Evolutionary conservation across 2,329 filamentous ascomycete species (phyloP), one percentile per base, ranked within the genome.

Genomic region (Colletotrichum sp.): DNA sequence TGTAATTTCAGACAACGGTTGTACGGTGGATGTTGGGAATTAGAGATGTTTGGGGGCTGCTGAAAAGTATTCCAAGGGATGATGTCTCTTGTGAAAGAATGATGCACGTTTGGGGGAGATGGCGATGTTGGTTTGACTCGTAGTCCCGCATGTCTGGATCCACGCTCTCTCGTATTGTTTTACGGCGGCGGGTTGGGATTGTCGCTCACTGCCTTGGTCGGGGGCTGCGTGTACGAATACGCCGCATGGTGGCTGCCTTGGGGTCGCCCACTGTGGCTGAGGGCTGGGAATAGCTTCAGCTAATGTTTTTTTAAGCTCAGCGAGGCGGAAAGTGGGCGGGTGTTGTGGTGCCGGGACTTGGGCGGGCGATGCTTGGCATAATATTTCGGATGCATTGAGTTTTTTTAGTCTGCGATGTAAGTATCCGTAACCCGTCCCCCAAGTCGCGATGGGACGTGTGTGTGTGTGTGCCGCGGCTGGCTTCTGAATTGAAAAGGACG

Each of bases 251-350:
- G 44, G 18, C 13, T 26, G 66, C 30, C 39, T 63, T 26, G 12
- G 10, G n/a, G n/a, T 52, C 44, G 44, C n/a, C 44, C 44, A 52
- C n/a, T 63, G 73, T 68, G 64, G 57, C 64, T 73, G 57, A 34
- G 60, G 60, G 30, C n/a, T 52, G 70, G 70, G 70, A 75, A 75
- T 73, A 75, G 70, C 73, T 64, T 75, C 73, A 68, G 57, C 30
- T 66, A 36, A 32, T 26, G 30, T n/a, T n/a, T 32, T 62, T n/a
- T 62, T n/a, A 10, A 52, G 59, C 24, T 62, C 28, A 28, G 59
- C 28, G 28, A 26, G 28, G 65, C 72, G 68, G 73, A 48, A 75
- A 72, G 68, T 75, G 63, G 63, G 63, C 39, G 63, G 18, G 32
- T 22, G 44, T 26, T 24, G n/a, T 34, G 59, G 16, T n/a, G 59